Evolutionary conservation across 2,329 filamentous ascomycete species (phyloP), one percentile per base, ranked within the genome.

Genomic region (Apiospora koreana): DNA sequence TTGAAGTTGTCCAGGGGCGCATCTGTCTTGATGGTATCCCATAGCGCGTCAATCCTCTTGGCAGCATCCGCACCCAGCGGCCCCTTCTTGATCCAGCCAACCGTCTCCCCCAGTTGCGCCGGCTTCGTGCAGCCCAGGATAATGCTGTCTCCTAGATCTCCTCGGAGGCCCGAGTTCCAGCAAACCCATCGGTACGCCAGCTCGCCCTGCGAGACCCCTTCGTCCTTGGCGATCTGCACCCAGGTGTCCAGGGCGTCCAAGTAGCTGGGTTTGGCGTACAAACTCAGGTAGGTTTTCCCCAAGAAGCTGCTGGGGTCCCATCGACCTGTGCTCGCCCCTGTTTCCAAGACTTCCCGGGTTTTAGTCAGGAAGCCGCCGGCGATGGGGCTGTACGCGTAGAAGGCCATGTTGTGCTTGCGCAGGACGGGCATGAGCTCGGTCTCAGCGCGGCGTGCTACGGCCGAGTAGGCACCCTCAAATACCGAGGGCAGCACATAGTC

Each of bases 381-480:
- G 25, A 71, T 66, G 77, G 1, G 80, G 9, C 80, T 83, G 70
- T 81, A 87, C 0, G 81, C 83, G 70, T 81, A 83, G 68, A 85
- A 86, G 0, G 80, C 74, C 1, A 86, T 85, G 16, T 76, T 77
- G 46, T 83, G 73, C 68, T 81, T 79, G 2, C 84, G 79, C 14
- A 86, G 74, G 0, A 82, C 67, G 0, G 84, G 82, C 23, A 86
- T 80, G 1, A 86, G 75, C 16, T 81, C 78, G 42, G 78, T 77
- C 70, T 87, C 86, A 7, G 76, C 78, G 2, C 79, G 76, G 62
- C 86, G 79, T 3, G 79, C 79, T 16, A 87, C 75, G 9, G 81
- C 77, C 69, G 86, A 86, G 75, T 87, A 87, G 9, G 82, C 79
- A 1, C 85, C 84, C 72, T 87, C 82, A 71, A 85, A 87, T 3